Conservation (phyloP, 208 protist genomes). For the Cochliopodium minus region DNA sequence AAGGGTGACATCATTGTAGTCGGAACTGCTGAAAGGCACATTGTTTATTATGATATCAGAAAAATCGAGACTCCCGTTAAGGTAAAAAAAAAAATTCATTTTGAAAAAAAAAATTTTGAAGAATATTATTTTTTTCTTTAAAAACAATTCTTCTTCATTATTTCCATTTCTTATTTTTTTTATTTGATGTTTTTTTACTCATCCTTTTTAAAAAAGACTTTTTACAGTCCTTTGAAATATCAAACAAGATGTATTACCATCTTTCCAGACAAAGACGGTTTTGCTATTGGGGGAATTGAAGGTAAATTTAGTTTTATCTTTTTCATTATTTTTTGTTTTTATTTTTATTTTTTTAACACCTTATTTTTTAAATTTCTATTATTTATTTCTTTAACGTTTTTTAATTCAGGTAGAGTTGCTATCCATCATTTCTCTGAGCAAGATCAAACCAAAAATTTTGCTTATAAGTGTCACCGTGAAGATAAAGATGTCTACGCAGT, state of each 20-base stretch:
- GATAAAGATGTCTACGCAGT: constrained; percentile 31
- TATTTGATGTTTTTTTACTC: too few relatives aligned
- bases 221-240: constrained; percentile 21
- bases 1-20: neutral
- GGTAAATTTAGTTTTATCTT: too few relatives aligned
- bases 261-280: constrained; percentile 26
- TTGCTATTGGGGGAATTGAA: constrained; percentile 40
- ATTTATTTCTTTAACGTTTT: too few relatives aligned
- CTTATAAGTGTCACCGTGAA: constrained; percentile 49
- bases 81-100: too few relatives aligned
- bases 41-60: neutral
- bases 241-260: constrained; percentile 19
- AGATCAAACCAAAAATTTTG: constrained; percentile 25
- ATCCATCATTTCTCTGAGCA: constrained; percentile 29
- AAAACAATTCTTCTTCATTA: too few relatives aligned
- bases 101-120: too few relatives aligned
- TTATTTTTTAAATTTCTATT: too few relatives aligned
- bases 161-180: too few relatives aligned
- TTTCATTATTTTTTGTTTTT: too few relatives aligned
- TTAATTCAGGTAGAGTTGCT: too few relatives aligned
- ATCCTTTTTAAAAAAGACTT: constrained; percentile 2
- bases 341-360: too few relatives aligned
- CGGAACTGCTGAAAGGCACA: neutral
- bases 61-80: neutral
- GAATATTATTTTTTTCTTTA: too few relatives aligned